Evolutionary conservation across 371 early-diverging fungal species (phyloP).

Genomic region (Mortierella polycephala): DNA sequence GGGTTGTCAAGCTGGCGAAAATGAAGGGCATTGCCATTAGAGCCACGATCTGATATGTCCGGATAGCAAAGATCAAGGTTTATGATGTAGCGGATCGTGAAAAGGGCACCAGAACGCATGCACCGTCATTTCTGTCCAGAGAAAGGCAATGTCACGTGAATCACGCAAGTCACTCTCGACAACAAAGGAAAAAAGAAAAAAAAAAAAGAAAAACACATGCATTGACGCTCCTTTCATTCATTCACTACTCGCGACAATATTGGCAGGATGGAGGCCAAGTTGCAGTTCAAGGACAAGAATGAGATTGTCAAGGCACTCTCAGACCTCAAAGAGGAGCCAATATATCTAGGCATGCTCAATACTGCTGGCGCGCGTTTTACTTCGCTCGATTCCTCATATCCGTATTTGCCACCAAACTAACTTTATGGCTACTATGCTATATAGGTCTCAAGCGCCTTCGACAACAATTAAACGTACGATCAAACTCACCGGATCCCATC

Average conservation of each 20-base stretch:
- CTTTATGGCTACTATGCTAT: not conserved
- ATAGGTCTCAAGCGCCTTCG: conserved; percentile 44
- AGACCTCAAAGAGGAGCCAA: conserved; percentile 36
- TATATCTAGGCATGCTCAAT: conserved; percentile 30
- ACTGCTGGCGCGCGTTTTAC: not conserved
- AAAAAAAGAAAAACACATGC: conserved; percentile 1
- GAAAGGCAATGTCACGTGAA: not conserved
- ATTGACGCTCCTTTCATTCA: conserved; percentile 14
- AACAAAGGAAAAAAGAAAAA: conserved; percentile 20
- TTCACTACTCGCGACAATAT: conserved; percentile 13
- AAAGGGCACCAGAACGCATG: not conserved
- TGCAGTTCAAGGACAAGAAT: conserved; percentile 47
- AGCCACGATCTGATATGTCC: too few species aligned
- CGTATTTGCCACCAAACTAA: not conserved
- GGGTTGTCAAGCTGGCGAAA: too few species aligned
- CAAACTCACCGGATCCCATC: conserved; percentile 45
- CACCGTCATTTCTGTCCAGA: not conserved
- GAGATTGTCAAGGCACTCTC: conserved; percentile 48
- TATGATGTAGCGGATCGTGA: too few species aligned
- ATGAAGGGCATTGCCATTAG: too few species aligned
- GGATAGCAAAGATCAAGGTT: too few species aligned
- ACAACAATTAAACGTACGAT: conserved; percentile 48
- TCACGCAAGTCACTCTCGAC: not conserved
- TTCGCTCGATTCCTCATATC: not conserved
- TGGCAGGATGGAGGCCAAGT: conserved; percentile 36